Conservation (phyloP, 2,329 filamentous ascomycete species). For the Paramyrothecium sp. region DNA sequence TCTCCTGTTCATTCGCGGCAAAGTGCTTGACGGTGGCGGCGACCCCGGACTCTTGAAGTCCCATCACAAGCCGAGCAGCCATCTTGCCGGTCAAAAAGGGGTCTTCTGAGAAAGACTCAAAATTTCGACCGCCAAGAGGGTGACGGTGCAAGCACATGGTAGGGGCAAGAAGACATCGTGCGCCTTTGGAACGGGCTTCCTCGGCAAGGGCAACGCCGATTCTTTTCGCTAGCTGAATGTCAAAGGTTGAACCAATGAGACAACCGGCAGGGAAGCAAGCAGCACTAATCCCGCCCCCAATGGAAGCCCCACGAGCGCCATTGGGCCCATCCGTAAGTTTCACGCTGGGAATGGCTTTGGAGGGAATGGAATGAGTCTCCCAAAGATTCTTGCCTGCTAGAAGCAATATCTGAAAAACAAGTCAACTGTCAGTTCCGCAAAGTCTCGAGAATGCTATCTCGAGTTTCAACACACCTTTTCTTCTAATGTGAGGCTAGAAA, state of each 20-base stretch:
- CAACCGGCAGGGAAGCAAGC: not conserved
- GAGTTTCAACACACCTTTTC: not conserved
- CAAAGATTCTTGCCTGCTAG: not conserved
- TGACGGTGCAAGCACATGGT: not conserved
- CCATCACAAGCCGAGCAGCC: constrained; percentile 25
- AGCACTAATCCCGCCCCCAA: not conserved
- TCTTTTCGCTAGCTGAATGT: not conserved
- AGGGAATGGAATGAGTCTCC: not conserved
- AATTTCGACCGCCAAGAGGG: constrained; percentile 1
- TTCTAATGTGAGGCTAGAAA: not conserved
- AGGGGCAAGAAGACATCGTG: not conserved
- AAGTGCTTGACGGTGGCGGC: constrained; percentile 43
- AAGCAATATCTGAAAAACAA: not conserved
- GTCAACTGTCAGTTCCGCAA: no score
- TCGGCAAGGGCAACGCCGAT: not conserved
- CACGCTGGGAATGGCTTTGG: not conserved
- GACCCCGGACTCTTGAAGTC: constrained; percentile 37
- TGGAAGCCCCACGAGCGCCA: not conserved
- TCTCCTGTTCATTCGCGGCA: constrained; percentile 38
- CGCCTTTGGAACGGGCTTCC: not conserved
- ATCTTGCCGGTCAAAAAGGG: not conserved
- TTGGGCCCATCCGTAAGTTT: not conserved
- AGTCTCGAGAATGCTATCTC: not conserved
- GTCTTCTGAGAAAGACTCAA: not conserved
- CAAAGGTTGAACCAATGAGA: not conserved